A percentile compares a stretch with the other conserved stretches of the same genome.
phyloP scores from a whole-genome alignment of 257 asterid species.

The Solanum medicagineum region DNA sequence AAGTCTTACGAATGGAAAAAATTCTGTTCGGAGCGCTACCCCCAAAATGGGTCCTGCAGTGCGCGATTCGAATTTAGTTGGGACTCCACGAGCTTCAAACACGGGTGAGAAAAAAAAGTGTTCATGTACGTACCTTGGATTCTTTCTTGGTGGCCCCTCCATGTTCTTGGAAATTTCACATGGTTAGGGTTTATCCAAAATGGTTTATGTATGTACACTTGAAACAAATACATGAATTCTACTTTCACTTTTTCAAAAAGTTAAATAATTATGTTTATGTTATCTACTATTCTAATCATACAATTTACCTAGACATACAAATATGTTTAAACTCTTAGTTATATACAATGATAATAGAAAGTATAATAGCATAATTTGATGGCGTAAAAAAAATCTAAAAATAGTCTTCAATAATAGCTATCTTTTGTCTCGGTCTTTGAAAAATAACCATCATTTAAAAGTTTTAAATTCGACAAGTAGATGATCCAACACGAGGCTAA shows the following conservation, averaged over 20 bases:
- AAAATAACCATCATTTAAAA: background rate
- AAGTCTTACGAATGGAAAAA: no score
- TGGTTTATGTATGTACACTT: background rate
- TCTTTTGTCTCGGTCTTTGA: background rate
- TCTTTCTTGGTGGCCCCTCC: background rate
- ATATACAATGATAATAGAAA: background rate
- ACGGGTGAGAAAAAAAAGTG: background rate
- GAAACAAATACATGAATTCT: background rate
- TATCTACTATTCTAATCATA: background rate
- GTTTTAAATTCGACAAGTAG: background rate
- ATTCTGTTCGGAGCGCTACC: no score
- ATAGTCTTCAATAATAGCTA: background rate
- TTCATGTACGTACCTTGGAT: background rate
- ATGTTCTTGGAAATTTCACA: background rate
- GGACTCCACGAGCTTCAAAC: fast-evolving
- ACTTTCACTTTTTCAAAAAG: background rate
- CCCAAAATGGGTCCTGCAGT: background rate
- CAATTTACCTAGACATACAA: background rate
- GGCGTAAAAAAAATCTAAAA: background rate
- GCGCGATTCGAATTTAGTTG: no score
- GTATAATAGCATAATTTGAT: no score
- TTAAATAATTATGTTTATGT: background rate
- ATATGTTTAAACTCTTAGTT: background rate
- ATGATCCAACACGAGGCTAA: background rate
- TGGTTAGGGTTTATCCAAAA: background rate